Percentiles rank a stretch among this genome's conserved stretches.
Conservation (phyloP, 768 basidiomycete genomes). For the Auriscalpium vulgare region DNA sequence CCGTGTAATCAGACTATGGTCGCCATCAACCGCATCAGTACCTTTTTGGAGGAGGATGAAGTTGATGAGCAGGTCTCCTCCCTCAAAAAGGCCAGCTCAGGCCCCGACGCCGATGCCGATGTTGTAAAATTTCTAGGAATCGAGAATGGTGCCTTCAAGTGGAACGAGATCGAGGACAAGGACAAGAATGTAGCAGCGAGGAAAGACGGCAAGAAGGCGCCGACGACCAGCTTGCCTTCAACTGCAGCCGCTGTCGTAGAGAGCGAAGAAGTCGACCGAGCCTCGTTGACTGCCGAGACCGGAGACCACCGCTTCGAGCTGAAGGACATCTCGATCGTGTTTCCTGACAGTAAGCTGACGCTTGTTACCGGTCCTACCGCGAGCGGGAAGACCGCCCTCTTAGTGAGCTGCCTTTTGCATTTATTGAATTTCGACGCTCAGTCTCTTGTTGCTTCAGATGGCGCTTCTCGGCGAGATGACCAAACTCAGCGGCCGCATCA, state of each 20-base stretch:
- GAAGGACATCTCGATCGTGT: slow-evolving; percentile 53
- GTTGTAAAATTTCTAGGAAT: slow-evolving; percentile 36
- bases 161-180: slow-evolving; percentile 40
- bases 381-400: slow-evolving; percentile 73
- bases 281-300: slow-evolving; percentile 8
- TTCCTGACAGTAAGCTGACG: slow-evolving; percentile 68
- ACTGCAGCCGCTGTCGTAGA: background rate
- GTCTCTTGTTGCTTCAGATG: slow-evolving; percentile 36
- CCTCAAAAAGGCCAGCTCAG: slow-evolving; percentile 33
- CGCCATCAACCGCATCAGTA: slow-evolving; percentile 51
- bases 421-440: too few species aligned
- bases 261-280: slow-evolving; percentile 17
- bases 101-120: slow-evolving; percentile 15
- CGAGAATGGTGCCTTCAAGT: slow-evolving; percentile 44
- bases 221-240: too few species aligned
- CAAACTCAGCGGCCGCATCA: slow-evolving; percentile 42
- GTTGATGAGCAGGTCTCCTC: slow-evolving; percentile 52
- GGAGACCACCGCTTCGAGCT: slow-evolving; percentile 56
- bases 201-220: slow-evolving; percentile 10
- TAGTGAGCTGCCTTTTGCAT: slow-evolving; percentile 32
- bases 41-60: slow-evolving; percentile 55
- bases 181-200: slow-evolving; percentile 15
- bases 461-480: slow-evolving; percentile 71
- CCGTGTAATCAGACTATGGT: slow-evolving; percentile 40
- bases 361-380: slow-evolving; percentile 76